Evolutionary conservation across 306 rosid species (phyloP), one percentile per base, ranked within the genome.

Genomic region (Senna siamea): DNA sequence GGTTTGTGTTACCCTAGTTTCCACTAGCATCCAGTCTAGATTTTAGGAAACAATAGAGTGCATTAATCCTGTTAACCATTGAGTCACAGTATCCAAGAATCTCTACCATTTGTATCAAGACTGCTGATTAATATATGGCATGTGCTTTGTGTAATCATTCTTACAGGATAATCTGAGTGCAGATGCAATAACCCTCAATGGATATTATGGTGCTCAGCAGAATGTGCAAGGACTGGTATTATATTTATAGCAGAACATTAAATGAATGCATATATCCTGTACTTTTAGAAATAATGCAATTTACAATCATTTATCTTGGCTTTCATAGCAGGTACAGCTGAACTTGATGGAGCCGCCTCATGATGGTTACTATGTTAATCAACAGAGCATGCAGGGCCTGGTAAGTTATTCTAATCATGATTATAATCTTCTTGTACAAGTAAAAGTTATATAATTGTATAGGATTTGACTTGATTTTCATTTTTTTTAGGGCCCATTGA

Each of bases 261-360:
- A 37, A 72, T 73, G 52, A 38, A 47, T 70, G 10, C 20, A 64
- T 52, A 44, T 64, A 37, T 71, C 60, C 48, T 66, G 66, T 62
- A 58, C 58, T 22, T 18, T 51, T 15, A 53, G 74, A 60, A 26
- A 55, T 41, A 65, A 23, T 51, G n/a, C 47, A 62, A 63, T 47
- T 70, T 15, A 35, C 20, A 51, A 51, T 20, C 66, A 18, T 62
- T 44, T 44, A 46, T 34, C 56, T 67, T 69, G 68, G 63, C 70
- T 74, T 72, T 59, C 56, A 19, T 68, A 82, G 85, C 84, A 81
- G 86, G 89, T 86, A 54, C 98, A 90, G 85, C 79, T 89, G 86
- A 89, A 92, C 77, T 82, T 89, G 77, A 92, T 92, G 98, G 98
- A 92, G 81, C 98, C 93, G 2, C 96, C 98, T 81, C 93, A 88